These are phyloP conservation scores for Clitopilus hobsonii DNA, from an alignment of 768 basidiomycete species.

Conservation along the genomic window DNA sequence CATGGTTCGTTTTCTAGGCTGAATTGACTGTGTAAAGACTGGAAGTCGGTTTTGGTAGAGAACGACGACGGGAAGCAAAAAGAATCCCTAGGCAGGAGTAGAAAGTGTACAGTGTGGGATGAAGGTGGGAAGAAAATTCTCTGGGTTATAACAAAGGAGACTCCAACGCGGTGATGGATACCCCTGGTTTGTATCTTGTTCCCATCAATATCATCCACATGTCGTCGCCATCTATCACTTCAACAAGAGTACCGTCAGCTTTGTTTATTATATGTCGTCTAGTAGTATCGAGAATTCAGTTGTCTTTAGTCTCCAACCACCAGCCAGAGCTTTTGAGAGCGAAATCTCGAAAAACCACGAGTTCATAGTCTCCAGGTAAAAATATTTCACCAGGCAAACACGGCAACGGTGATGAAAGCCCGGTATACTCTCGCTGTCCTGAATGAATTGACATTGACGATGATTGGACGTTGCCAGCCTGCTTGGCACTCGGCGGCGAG, in stretches of 20 bases:
- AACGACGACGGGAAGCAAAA: neutral
- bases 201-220: neutral
- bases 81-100: neutral
- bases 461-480: too few species aligned
- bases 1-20: slow-evolving; percentile 15
- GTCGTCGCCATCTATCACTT: too few species aligned
- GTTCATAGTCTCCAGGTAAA: neutral
- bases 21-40: slow-evolving; percentile 2
- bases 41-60: neutral
- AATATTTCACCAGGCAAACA: neutral
- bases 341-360: neutral
- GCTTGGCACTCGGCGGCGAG: too few species aligned
- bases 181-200: neutral
- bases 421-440: neutral
- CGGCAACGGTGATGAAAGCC: neutral
- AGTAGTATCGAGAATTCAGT: neutral
- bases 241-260: too few species aligned
- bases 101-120: neutral
- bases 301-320: too few species aligned
- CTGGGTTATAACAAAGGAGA: neutral
- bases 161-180: neutral
- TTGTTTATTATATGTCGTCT: too few species aligned
- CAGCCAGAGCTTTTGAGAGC: too few species aligned
- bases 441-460: too few species aligned
- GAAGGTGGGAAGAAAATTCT: too few species aligned